These are phyloP conservation scores for Diaporthe humulicola DNA, from an alignment of 2,329 filamentous ascomycete species.

Conservation along the genomic window DNA sequence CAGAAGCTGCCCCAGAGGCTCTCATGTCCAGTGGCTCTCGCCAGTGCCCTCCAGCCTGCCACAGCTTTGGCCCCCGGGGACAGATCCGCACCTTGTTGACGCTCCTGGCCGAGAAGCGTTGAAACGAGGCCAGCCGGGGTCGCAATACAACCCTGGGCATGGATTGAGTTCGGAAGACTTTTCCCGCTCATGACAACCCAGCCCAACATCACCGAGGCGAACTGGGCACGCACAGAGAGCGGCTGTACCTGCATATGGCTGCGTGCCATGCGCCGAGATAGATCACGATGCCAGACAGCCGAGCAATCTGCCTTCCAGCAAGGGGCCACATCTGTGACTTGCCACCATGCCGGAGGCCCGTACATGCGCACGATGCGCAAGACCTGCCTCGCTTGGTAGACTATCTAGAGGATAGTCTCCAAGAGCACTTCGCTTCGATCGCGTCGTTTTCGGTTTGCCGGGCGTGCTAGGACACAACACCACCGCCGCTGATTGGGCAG, in stretches of 20 bases:
- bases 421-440: constrained; percentile 6
- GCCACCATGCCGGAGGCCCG: not conserved
- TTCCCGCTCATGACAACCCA: constrained; percentile 16
- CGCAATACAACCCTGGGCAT: constrained; percentile 11
- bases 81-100: not conserved
- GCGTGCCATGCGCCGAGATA: constrained; percentile 11
- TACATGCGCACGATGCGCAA: constrained; percentile 4
- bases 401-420: not conserved
- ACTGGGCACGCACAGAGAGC: constrained; percentile 21
- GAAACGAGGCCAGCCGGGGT: constrained; percentile 24
- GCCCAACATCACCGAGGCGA: not conserved
- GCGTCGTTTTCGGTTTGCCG: constrained; percentile 27
- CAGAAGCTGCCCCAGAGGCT: not conserved
- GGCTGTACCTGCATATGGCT: constrained; percentile 34
- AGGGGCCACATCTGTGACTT: not conserved
- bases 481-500: constrained; percentile 1
- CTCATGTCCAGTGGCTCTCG: constrained; percentile 8
- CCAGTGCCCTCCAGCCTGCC: constrained; percentile 22
- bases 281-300: constrained; percentile 11
- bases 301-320: constrained; percentile 2
- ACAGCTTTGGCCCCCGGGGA: constrained; percentile 25
- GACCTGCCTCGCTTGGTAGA: constrained; percentile 11
- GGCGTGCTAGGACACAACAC: constrained; percentile 9
- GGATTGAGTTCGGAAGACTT: constrained; percentile 33
- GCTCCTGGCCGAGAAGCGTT: constrained; percentile 8